Evolutionary conservation across 257 asterid genomes (phyloP).

Genomic region (Solanum bukasovii): DNA sequence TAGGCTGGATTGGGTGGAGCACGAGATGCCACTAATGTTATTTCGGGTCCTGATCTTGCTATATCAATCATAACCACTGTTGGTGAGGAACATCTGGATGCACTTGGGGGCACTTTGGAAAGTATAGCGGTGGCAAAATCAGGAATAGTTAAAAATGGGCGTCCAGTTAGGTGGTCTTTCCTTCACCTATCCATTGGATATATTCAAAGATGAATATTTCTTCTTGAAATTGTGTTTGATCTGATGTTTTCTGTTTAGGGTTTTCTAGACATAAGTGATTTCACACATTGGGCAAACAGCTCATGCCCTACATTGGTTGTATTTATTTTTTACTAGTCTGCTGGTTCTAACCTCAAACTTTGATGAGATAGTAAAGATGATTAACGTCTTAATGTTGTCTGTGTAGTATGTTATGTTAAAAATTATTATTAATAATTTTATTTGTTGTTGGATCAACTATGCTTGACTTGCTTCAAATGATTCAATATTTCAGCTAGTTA

Average conservation of each 20-base stretch:
- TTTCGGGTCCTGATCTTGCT: constrained; percentile 53
- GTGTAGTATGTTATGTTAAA: not conserved
- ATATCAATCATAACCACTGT: constrained; percentile 75
- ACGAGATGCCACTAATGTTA: constrained; percentile 92
- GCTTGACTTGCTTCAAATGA: constrained; percentile 10
- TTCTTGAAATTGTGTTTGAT: not conserved
- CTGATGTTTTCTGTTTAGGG: not conserved
- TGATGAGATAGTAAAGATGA: not conserved
- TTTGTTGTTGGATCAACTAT: not conserved
- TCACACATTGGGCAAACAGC: not conserved
- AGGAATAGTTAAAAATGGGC: constrained; percentile 74
- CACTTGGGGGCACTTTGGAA: constrained; percentile 93
- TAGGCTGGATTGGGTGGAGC: constrained; percentile 91
- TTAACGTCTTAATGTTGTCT: not conserved
- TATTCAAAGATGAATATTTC: not conserved
- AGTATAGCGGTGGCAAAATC: constrained; percentile 88
- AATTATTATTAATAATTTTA: not conserved
- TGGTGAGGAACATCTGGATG: constrained; percentile 89
- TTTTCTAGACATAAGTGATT: not conserved
- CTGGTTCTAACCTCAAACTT: not conserved
- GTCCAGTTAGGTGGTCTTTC: constrained; percentile 93
- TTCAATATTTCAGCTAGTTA: constrained; percentile 50
- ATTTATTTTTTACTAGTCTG: not conserved
- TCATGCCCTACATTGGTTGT: not conserved
- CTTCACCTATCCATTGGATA: constrained; percentile 4